Conservation (phyloP, 176 grass and related monocot genomes). For the Typha latifolia region DNA sequence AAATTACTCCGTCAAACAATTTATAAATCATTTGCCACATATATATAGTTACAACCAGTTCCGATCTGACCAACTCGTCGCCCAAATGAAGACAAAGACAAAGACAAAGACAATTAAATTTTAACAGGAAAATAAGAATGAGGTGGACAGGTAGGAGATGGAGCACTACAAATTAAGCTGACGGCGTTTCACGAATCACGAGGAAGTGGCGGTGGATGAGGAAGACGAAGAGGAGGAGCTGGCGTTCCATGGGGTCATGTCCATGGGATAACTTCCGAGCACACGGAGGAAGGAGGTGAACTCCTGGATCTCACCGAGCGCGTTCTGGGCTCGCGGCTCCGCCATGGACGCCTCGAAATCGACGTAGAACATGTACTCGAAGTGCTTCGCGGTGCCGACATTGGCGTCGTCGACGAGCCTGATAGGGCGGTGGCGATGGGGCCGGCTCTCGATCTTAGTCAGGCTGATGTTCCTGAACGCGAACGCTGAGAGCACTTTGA, state of each 20-base stretch:
- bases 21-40: too few relatives aligned
- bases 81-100: too few relatives aligned
- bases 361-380: slow-evolving; percentile 97
- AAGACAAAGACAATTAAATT: too few relatives aligned
- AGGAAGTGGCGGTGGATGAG: slow-evolving; percentile 29
- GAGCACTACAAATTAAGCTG: too few relatives aligned
- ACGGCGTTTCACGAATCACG: not conserved
- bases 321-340: slow-evolving; percentile 75
- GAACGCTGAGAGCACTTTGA: slow-evolving; percentile 86
- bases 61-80: too few relatives aligned
- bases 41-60: too few relatives aligned
- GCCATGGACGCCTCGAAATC: slow-evolving; percentile 85
- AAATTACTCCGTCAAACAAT: too few relatives aligned
- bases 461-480: slow-evolving; percentile 74
- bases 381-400: slow-evolving; percentile 83
- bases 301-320: slow-evolving; percentile 85
- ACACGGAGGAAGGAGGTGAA: slow-evolving; percentile 81
- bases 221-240: slow-evolving; percentile 18
- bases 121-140: too few relatives aligned
- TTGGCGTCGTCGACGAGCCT: slow-evolving; percentile 87
- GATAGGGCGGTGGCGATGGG: slow-evolving; percentile 72
- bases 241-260: slow-evolving; percentile 76
- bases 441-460: slow-evolving; percentile 93
- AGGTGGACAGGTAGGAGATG: too few relatives aligned
- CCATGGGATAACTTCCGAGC: slow-evolving; percentile 92